phyloP scores from a whole-genome alignment of 768 basidiomycete species.

The Xanthoconium purpureum region DNA sequence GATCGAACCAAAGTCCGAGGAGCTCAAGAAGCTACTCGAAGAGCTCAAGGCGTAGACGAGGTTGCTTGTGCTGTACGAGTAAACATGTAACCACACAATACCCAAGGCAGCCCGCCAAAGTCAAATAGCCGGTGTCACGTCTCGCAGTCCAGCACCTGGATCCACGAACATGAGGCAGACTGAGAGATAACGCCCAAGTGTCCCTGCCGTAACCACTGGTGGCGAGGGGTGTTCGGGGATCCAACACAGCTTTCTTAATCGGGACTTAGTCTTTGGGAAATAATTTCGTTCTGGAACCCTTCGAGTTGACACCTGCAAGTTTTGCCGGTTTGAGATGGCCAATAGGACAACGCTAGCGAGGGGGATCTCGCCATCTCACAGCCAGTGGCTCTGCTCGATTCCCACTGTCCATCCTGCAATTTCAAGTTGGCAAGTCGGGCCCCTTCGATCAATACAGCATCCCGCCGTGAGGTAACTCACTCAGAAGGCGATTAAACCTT shows the following conservation, averaged over 20 bases:
- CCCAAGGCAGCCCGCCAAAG: neutral
- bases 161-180: slow-evolving; percentile 25
- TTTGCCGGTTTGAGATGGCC: slow-evolving; percentile 5
- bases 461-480: slow-evolving; percentile 11
- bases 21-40: slow-evolving; percentile 51
- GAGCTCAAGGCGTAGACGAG: slow-evolving; percentile 51
- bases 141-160: slow-evolving; percentile 3
- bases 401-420: neutral
- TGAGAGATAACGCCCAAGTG: slow-evolving; percentile 21
- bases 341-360: neutral
- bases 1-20: slow-evolving; percentile 40
- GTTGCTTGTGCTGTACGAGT: neutral
- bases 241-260: slow-evolving; percentile 12
- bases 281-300: neutral
- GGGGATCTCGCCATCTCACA: neutral
- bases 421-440: slow-evolving; percentile 6
- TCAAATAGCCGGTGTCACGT: neutral
- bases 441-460: slow-evolving; percentile 18
- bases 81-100: slow-evolving; percentile 1
- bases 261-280: slow-evolving; percentile 1
- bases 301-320: neutral
- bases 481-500: slow-evolving; percentile 1
- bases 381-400: neutral
- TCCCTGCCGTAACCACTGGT: slow-evolving; percentile 21
- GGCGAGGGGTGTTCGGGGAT: slow-evolving; percentile 22